Conservation (phyloP, 306 rosid genomes). For the Cucurbita pepo region DNA sequence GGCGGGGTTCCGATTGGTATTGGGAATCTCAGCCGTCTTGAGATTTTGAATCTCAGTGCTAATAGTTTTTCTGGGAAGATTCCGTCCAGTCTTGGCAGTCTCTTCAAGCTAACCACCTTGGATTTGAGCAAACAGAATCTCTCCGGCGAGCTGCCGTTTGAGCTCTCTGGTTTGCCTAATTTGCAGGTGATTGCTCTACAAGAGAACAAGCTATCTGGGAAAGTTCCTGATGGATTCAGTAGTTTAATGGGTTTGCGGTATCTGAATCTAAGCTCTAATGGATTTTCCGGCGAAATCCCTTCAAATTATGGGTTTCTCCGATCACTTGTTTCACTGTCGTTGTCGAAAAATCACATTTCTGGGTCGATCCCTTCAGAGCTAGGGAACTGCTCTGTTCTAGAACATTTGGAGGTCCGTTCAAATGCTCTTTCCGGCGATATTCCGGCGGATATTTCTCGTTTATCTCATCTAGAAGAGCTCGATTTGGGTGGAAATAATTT, state of each 20-base stretch:
- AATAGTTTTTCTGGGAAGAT: conserved; percentile 56
- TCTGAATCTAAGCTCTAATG: conserved; percentile 65
- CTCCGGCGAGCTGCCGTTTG: conserved; percentile 78
- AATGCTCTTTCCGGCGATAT: conserved; percentile 44
- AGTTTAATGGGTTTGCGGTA: conserved; percentile 56
- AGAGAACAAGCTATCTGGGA: conserved; percentile 59
- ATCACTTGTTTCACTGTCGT: conserved; percentile 48
- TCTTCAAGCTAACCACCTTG: conserved; percentile 60
- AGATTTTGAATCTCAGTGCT: conserved; percentile 63
- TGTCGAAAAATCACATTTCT: conserved; percentile 48
- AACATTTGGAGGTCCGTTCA: conserved; percentile 43
- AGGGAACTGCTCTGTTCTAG: conserved; percentile 59
- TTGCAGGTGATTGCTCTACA: conserved; percentile 63
- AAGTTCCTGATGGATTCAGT: conserved; percentile 87
- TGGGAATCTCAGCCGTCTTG: conserved; percentile 42
- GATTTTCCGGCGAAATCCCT: conserved; percentile 59
- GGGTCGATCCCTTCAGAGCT: conserved; percentile 56
- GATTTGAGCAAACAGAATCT: conserved; percentile 76
- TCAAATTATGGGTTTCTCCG: conserved; percentile 71
- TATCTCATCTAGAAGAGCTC: conserved; percentile 38
- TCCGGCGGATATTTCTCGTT: conserved; percentile 55
- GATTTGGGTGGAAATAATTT: conserved; percentile 60
- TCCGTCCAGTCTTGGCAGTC: conserved; percentile 63
- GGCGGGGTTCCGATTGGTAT: conserved; percentile 34
- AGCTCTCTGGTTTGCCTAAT: conserved; percentile 76